Evolutionary conservation across 2,329 filamentous ascomycete genomes (phyloP).

Genomic region (Westerdykella sp.): DNA sequence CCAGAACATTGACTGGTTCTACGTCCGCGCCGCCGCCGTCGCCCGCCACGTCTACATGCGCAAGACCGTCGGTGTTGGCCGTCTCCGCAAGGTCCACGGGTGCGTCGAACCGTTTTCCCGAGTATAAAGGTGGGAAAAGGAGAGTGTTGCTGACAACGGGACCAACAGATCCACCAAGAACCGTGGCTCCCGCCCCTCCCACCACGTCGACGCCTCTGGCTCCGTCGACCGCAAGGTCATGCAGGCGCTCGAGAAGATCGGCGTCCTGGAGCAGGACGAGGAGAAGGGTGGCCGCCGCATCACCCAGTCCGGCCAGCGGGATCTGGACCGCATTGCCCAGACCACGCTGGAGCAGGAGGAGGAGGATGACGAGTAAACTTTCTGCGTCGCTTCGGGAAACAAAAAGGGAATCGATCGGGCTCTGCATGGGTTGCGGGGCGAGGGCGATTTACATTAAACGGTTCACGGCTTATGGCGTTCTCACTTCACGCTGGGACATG

Average conservation of each 20-base stretch:
- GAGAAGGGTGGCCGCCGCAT: conserved; percentile 98
- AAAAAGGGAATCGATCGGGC: conserved; percentile 8
- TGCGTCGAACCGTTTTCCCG: conserved; percentile 10
- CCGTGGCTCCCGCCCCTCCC: conserved; percentile 81
- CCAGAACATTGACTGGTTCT: conserved; percentile 96
- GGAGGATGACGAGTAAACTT: conserved; percentile 40
- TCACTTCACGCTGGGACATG: conserved; percentile 23
- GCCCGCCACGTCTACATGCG: conserved; percentile 98
- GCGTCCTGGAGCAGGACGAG: conserved; percentile 94
- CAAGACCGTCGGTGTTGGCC: conserved; percentile 98
- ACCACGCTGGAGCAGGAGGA: conserved; percentile 48
- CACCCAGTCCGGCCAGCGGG: conserved; percentile 95
- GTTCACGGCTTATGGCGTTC: conserved; percentile 36
- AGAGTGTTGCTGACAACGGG: conserved; percentile 1
- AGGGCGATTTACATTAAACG: conserved; percentile 21
- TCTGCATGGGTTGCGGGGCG: conserved; percentile 22
- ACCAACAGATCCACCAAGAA: conserved; percentile 67
- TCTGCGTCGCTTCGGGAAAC: conserved; percentile 1
- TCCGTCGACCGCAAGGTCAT: conserved; percentile 96
- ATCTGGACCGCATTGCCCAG: conserved; percentile 74
- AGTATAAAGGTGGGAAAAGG: not conserved
- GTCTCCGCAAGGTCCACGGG: conserved; percentile 90
- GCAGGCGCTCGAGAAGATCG: conserved; percentile 98
- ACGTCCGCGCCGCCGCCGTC: conserved; percentile 83
- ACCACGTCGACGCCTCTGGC: conserved; percentile 94